Conservation (phyloP, 2,329 filamentous ascomycete species). For the Sarocladium kiliense region DNA sequence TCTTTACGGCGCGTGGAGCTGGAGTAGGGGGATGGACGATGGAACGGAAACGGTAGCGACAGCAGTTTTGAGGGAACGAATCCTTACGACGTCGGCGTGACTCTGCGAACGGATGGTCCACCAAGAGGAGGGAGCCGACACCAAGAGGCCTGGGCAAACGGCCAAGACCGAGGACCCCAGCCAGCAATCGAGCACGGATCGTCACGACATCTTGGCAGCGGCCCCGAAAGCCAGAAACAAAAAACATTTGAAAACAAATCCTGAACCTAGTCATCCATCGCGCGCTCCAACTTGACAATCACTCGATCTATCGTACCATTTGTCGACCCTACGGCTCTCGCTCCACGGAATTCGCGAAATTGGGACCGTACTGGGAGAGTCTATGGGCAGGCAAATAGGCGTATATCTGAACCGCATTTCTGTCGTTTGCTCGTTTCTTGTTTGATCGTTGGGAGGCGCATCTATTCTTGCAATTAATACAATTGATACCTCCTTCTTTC, state of each 20-base stretch:
- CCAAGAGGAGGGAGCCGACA: background rate
- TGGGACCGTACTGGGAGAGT: background rate
- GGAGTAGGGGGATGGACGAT: constrained; percentile 15
- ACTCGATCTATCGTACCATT: too few relatives aligned
- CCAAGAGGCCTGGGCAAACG: background rate
- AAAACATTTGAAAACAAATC: background rate
- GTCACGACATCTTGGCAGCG: background rate
- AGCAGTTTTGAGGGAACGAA: background rate
- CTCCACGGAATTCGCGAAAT: too few relatives aligned
- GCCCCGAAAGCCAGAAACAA: too few relatives aligned
- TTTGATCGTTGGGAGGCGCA: background rate
- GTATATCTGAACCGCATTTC: background rate
- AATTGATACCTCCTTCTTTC: constrained; percentile 9
- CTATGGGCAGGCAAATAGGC: background rate
- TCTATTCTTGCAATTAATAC: constrained; percentile 6
- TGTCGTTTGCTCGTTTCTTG: background rate
- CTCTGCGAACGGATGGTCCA: background rate
- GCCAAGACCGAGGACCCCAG: background rate
- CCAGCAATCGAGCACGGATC: background rate
- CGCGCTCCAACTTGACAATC: background rate
- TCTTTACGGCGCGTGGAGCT: constrained; percentile 13
- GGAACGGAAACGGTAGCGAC: background rate
- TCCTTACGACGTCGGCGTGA: background rate
- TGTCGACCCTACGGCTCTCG: too few relatives aligned
- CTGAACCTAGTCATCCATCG: background rate